These are phyloP conservation scores for Geoglossum cookeanum DNA, from an alignment of 2,329 filamentous ascomycete genomes.

Conservation along the genomic window DNA sequence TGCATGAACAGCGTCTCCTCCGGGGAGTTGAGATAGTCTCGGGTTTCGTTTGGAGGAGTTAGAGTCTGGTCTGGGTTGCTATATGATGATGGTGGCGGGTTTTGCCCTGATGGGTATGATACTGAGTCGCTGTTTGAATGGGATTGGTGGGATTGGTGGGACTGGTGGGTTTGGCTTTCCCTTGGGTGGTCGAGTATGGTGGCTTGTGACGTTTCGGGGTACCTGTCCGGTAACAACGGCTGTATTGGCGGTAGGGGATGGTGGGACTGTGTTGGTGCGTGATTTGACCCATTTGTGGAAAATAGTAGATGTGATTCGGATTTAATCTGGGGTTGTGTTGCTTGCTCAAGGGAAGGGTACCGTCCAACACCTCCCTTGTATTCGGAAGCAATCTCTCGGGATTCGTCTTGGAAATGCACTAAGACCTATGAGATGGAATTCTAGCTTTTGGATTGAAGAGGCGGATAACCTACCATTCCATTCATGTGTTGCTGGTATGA, in stretches of 20 bases:
- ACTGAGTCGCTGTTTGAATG: conserved; percentile 8
- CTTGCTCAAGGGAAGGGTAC: conserved; percentile 40
- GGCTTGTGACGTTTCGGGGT: conserved; percentile 24
- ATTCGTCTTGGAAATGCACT: conserved; percentile 71
- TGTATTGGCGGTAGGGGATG: conserved; percentile 33
- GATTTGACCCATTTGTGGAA: conserved; percentile 13
- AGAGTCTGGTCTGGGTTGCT: conserved; percentile 17
- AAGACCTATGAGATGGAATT: not conserved
- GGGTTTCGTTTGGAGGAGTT: conserved; percentile 25
- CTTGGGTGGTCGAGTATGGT: conserved; percentile 21
- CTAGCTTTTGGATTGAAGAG: not conserved
- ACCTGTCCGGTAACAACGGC: conserved; percentile 27
- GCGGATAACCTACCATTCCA: conserved; percentile 34
- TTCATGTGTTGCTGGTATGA: conserved; percentile 40
- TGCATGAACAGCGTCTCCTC: conserved; percentile 84
- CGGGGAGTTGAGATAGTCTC: conserved; percentile 48
- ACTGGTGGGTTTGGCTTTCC: conserved; percentile 17
- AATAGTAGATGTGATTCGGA: conserved; percentile 15
- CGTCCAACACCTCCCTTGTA: conserved; percentile 61
- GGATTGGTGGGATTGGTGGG: conserved; percentile 17
- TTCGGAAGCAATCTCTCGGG: conserved; percentile 72
- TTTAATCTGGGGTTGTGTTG: conserved; percentile 11
- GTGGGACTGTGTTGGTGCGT: conserved; percentile 18
- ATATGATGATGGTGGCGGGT: conserved; percentile 17
- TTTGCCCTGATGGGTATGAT: conserved; percentile 15